phyloP scores from a whole-genome alignment of 1,284 basidiomycete species.

The Ustanciosporium gigantosporum region DNA sequence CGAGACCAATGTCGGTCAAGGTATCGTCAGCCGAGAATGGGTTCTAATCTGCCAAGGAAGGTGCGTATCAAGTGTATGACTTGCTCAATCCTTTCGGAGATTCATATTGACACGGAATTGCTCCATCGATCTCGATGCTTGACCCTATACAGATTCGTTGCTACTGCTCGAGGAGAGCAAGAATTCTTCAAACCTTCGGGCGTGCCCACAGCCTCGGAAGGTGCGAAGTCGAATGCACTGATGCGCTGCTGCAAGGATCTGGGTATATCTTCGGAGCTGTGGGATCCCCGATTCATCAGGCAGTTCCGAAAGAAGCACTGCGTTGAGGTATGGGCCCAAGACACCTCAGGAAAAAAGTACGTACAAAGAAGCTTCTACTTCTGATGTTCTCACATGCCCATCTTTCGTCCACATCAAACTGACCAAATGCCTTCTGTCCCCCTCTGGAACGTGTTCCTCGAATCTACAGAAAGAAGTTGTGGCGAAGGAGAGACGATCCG shows the following conservation, averaged over 20 bases:
- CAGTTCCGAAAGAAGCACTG: slow-evolving; percentile 86
- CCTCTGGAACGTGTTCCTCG: not conserved
- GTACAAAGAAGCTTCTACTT: too few relatives aligned
- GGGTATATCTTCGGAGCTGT: slow-evolving; percentile 92
- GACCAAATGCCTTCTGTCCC: not conserved
- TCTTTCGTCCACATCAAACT: not conserved
- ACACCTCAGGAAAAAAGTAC: slow-evolving; percentile 80
- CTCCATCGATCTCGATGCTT: not conserved
- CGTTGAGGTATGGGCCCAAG: slow-evolving; percentile 75
- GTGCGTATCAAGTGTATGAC: slow-evolving; percentile 63
- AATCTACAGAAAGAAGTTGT: slow-evolving; percentile 52
- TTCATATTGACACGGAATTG: too few relatives aligned
- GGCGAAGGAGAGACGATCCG: slow-evolving; percentile 58
- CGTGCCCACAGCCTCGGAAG: slow-evolving; percentile 90
- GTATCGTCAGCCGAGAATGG: slow-evolving; percentile 89
- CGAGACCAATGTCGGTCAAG: slow-evolving; percentile 75
- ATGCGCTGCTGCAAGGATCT: slow-evolving; percentile 99
- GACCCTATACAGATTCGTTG: slow-evolving; percentile 74
- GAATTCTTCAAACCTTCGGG: slow-evolving; percentile 92
- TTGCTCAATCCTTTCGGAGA: too few relatives aligned
- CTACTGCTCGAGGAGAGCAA: slow-evolving; percentile 90
- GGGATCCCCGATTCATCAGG: slow-evolving; percentile 94
- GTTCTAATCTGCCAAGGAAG: slow-evolving; percentile 89
- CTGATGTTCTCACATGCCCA: not conserved
- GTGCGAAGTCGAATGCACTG: slow-evolving; percentile 92